phyloP scores from a whole-genome alignment of 257 asterid genomes.

The Euphrasia confusa region DNA sequence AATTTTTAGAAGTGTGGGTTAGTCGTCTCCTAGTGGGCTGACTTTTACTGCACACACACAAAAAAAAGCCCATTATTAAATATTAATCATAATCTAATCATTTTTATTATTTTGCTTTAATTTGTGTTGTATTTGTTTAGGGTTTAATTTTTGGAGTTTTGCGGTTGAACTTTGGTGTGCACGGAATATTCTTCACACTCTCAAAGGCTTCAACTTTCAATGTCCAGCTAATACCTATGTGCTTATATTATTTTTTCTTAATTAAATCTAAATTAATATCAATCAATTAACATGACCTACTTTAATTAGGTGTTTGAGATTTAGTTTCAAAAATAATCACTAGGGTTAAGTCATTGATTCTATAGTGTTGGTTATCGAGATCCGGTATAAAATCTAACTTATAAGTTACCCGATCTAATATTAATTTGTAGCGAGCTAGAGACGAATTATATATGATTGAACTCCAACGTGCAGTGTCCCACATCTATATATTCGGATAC shows the following conservation, averaged over 20 bases:
- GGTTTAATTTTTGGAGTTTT: conserved; percentile 67
- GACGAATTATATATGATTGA: neutral
- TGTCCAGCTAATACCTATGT: conserved; percentile 38
- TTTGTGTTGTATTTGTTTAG: conserved; percentile 39
- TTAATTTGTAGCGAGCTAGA: too few relatives aligned
- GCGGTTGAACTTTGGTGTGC: conserved; percentile 64
- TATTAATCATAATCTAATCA: conserved; percentile 78
- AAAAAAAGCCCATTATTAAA: conserved; percentile 17
- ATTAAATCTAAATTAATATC: too few relatives aligned
- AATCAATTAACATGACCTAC: too few relatives aligned
- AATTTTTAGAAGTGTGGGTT: conserved; percentile 64
- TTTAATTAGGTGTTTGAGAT: too few relatives aligned
- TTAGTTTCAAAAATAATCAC: too few relatives aligned
- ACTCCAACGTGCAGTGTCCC: neutral
- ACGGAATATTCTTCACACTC: conserved; percentile 69
- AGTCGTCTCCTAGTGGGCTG: conserved; percentile 88
- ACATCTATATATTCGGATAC: neutral
- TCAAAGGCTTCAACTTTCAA: conserved; percentile 66
- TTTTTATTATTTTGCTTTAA: conserved; percentile 37
- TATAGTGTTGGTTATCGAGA: too few relatives aligned
- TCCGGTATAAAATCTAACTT: too few relatives aligned
- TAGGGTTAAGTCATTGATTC: too few relatives aligned
- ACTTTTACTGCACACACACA: conserved; percentile 46
- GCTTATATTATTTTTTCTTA: too few relatives aligned
- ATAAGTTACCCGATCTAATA: too few relatives aligned